phyloP scores from a whole-genome alignment of 2,329 filamentous ascomycete genomes.

The Pseudopyricularia javanii region DNA sequence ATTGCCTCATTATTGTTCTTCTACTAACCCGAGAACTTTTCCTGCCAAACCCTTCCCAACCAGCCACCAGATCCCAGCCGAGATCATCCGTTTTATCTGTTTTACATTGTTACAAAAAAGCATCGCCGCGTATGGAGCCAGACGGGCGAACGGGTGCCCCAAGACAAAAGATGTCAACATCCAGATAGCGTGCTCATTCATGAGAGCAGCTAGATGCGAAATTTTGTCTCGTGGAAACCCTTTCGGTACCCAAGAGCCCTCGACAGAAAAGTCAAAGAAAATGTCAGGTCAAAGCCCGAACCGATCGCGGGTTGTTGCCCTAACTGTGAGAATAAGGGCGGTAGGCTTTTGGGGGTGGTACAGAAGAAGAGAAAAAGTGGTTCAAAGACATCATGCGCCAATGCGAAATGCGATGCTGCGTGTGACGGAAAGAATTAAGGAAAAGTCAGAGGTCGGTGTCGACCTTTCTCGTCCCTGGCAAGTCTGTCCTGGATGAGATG shows the following conservation, averaged over 20 bases:
- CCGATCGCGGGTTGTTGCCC: not conserved
- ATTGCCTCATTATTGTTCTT: not conserved
- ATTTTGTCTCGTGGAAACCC: too few species aligned
- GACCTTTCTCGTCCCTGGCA: too few species aligned
- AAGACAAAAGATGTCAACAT: too few species aligned
- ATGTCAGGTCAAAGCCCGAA: not conserved
- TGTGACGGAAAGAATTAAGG: not conserved
- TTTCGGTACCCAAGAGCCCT: not conserved
- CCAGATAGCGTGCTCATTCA: too few species aligned
- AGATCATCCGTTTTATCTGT: not conserved
- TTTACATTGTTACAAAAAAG: conserved; percentile 1
- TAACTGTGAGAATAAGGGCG: not conserved
- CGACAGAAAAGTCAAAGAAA: not conserved
- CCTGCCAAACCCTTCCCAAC: not conserved
- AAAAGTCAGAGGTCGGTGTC: not conserved
- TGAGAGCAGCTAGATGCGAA: too few species aligned
- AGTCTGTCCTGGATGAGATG: too few species aligned
- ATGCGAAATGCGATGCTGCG: not conserved
- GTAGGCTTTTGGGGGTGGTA: not conserved
- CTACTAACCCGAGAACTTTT: not conserved
- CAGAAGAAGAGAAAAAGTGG: not conserved
- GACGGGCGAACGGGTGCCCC: not conserved
- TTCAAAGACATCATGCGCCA: not conserved
- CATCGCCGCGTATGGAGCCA: not conserved
- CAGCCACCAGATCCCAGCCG: not conserved